phyloP scores from a whole-genome alignment of 345 rosid species.

The Zanthoxylum bungeanum region DNA sequence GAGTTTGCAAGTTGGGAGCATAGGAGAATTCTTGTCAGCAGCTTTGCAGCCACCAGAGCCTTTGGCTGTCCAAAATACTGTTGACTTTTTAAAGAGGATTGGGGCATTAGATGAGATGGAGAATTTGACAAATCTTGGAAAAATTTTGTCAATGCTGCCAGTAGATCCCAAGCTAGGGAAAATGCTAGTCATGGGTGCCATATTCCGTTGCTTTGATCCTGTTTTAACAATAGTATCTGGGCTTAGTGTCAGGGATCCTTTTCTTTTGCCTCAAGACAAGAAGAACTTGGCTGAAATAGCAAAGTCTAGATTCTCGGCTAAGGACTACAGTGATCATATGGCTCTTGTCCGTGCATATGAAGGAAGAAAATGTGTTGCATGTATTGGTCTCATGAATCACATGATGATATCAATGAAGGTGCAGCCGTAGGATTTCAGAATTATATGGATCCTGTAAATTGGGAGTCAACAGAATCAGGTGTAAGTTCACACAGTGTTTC shows the following conservation, averaged over 20 bases:
- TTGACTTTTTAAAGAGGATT: conserved; percentile 85
- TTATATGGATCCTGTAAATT: too few relatives aligned
- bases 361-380: conserved; percentile 99
- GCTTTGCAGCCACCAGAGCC: conserved; percentile 92
- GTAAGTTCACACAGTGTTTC: too few relatives aligned
- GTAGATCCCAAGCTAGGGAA: conserved; percentile 99
- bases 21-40: conserved; percentile 91
- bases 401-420: too few relatives aligned
- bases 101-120: conserved; percentile 92
- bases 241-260: conserved; percentile 97
- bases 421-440: too few relatives aligned
- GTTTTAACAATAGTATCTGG: conserved; percentile 87
- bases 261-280: conserved; percentile 96
- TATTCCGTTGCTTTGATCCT: conserved; percentile 93
- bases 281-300: conserved; percentile 94
- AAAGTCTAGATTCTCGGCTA: conserved; percentile 92
- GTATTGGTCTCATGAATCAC: too few relatives aligned
- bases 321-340: conserved; percentile 99
- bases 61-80: conserved; percentile 91
- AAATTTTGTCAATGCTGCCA: conserved; percentile 78
- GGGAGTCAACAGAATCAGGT: too few relatives aligned
- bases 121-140: conserved; percentile 90
- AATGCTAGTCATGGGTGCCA: conserved; percentile 97
- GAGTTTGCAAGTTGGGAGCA: conserved; percentile 84
- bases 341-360: conserved; percentile 99